A percentile compares a stretch with the other conserved stretches of the same genome.
Evolutionary conservation across 768 basidiomycete species (phyloP).

Genomic region (Tylopilus intermedius): DNA sequence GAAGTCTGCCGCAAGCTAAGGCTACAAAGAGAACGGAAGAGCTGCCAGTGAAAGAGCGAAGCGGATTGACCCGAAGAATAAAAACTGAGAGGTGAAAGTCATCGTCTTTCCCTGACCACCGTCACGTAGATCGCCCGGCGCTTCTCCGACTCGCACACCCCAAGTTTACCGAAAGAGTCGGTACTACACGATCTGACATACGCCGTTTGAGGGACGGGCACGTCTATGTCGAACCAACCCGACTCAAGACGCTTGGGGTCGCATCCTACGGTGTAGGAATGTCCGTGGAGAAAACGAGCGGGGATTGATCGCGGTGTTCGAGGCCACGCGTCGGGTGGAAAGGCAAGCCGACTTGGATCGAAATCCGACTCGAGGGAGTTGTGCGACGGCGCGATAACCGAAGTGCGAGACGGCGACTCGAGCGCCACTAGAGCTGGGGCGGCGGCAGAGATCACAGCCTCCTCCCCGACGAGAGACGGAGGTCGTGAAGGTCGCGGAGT

Average conservation of each 20-base stretch:
- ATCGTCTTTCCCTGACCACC: conserved; percentile 36
- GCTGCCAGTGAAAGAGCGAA: background rate
- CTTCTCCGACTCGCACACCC: background rate
- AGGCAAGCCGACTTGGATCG: conserved; percentile 14
- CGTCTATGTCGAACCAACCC: background rate
- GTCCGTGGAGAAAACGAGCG: conserved; percentile 2
- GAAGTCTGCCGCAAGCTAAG: conserved; percentile 7
- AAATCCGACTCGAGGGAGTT: conserved; percentile 29
- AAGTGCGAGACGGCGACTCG: conserved; percentile 22
- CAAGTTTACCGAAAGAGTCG: background rate
- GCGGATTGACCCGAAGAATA: background rate
- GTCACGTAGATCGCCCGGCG: conserved; percentile 40
- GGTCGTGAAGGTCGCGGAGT: conserved; percentile 1
- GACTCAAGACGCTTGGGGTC: background rate
- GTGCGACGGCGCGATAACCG: conserved; percentile 28
- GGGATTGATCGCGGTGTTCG: conserved; percentile 18
- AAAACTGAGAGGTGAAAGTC: background rate
- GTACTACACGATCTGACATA: background rate
- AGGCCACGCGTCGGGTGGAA: conserved; percentile 20
- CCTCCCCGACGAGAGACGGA: conserved; percentile 7
- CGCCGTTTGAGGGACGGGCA: conserved; percentile 1
- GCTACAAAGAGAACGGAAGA: conserved; percentile 16
- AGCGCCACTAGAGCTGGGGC: conserved; percentile 11
- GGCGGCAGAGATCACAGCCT: conserved; percentile 9
- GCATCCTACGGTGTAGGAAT: conserved; percentile 8